Evolutionary conservation across 768 basidiomycete genomes (phyloP).

Genomic region (Tylopilus intermedius): DNA sequence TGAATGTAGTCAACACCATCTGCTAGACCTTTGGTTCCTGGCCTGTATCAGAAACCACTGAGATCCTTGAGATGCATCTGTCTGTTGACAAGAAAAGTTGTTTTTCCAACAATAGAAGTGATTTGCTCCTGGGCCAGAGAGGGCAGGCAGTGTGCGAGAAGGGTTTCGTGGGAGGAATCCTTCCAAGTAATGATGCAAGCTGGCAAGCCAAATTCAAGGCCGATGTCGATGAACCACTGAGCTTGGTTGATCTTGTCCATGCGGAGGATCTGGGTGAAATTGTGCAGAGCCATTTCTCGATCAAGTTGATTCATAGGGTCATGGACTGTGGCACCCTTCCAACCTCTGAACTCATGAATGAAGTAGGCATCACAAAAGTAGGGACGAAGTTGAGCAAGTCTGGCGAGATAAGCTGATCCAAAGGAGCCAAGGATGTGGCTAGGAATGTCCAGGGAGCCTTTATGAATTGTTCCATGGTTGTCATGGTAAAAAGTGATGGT

Average conservation of each 20-base stretch:
- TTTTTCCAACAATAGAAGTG: neutral
- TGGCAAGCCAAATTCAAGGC: neutral
- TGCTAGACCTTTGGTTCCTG: neutral
- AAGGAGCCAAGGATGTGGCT: neutral
- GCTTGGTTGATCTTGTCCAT: neutral
- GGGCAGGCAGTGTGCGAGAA: neutral
- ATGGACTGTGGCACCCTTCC: neutral
- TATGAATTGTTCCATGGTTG: neutral
- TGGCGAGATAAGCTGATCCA: neutral
- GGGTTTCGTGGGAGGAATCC: neutral
- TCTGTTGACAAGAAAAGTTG: neutral
- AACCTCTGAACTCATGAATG: too few species aligned
- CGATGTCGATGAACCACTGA: conserved; percentile 2
- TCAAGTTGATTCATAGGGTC: neutral
- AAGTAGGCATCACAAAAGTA: too few species aligned
- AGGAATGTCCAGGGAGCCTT: neutral
- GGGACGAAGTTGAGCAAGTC: neutral
- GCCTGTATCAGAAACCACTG: neutral
- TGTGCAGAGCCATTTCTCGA: too few species aligned
- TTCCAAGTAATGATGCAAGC: conserved; percentile 1
- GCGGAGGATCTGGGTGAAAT: neutral
- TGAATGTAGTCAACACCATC: conserved; percentile 2
- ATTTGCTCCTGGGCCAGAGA: too few species aligned
- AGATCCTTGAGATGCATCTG: neutral
- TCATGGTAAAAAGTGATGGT: neutral